Percentiles rank a stretch among this genome's conserved stretches.
Conservation (phyloP, 2,329 filamentous ascomycete species). For the Metarhizium rileyi region DNA sequence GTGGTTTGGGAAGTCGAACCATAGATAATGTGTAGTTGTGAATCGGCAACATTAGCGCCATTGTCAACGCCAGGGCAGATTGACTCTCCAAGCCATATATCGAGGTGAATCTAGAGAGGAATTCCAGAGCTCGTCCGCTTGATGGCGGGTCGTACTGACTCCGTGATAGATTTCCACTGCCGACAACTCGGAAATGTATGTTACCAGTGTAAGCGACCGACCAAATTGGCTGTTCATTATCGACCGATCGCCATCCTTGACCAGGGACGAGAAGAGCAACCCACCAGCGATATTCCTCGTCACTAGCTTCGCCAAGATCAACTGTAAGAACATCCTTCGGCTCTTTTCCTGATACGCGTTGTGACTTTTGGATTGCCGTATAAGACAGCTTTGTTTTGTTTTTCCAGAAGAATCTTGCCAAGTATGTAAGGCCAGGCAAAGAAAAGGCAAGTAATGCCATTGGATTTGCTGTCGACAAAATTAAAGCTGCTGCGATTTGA, state of each 20-base stretch:
- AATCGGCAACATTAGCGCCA: conserved; percentile 5
- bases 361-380: not conserved
- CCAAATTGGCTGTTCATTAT: too few species aligned
- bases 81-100: conserved; percentile 3
- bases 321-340: not conserved
- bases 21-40: conserved; percentile 3
- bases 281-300: conserved; percentile 8
- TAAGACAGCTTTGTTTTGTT: not conserved
- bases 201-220: too few species aligned
- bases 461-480: conserved; percentile 1
- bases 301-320: conserved; percentile 3
- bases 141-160: not conserved
- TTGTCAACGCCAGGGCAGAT: conserved; percentile 1
- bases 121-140: conserved; percentile 3
- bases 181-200: too few species aligned
- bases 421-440: conserved; percentile 6
- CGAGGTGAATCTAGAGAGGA: conserved; percentile 8
- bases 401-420: conserved; percentile 1
- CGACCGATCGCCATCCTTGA: conserved; percentile 4
- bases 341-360: not conserved
- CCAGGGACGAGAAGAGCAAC: conserved; percentile 1
- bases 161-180: too few species aligned
- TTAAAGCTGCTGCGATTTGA: conserved; percentile 1
- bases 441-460: conserved; percentile 4
- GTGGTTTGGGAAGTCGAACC: conserved; percentile 1